phyloP scores from a whole-genome alignment of 2,329 filamentous ascomycete species.

The Endocalyx cinctus region DNA sequence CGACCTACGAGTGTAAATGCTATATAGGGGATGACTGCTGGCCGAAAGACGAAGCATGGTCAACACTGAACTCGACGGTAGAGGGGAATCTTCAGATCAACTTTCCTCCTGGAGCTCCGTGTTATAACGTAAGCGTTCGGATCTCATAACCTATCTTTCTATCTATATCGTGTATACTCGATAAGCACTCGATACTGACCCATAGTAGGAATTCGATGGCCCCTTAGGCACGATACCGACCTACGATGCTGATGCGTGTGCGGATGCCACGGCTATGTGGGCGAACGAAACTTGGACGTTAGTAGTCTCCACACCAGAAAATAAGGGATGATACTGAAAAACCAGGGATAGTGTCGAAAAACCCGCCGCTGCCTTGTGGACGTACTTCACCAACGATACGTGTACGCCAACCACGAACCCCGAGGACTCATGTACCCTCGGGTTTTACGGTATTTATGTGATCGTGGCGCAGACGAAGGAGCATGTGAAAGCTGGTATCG shows the following conservation, averaged over 20 bases:
- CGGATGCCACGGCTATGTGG: constrained; percentile 25
- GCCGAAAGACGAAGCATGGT: constrained; percentile 23
- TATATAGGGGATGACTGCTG: constrained; percentile 27
- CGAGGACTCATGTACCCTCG: constrained; percentile 30
- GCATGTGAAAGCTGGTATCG: constrained; percentile 26
- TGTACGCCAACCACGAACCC: constrained; percentile 32
- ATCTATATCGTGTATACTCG: neutral
- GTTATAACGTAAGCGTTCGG: constrained; percentile 25
- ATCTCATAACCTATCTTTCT: neutral
- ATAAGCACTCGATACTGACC: constrained; percentile 1
- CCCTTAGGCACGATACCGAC: constrained; percentile 31
- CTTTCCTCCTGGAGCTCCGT: constrained; percentile 27
- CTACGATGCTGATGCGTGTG: constrained; percentile 31
- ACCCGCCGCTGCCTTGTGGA: constrained; percentile 31
- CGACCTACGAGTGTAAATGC: constrained; percentile 28
- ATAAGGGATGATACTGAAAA: too few species aligned
- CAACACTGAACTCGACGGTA: constrained; percentile 29
- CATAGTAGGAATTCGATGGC: constrained; percentile 27
- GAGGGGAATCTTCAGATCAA: constrained; percentile 29
- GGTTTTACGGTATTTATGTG: constrained; percentile 34
- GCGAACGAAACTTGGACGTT: constrained; percentile 33
- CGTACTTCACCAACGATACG: constrained; percentile 39
- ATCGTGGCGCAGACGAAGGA: constrained; percentile 23
- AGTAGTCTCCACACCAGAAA: constrained; percentile 21
- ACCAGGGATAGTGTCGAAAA: constrained; percentile 26